These are phyloP conservation scores for Blastobotrys ciferrii DNA, from an alignment of 1,139 yeast genomes.

Conservation along the genomic window DNA sequence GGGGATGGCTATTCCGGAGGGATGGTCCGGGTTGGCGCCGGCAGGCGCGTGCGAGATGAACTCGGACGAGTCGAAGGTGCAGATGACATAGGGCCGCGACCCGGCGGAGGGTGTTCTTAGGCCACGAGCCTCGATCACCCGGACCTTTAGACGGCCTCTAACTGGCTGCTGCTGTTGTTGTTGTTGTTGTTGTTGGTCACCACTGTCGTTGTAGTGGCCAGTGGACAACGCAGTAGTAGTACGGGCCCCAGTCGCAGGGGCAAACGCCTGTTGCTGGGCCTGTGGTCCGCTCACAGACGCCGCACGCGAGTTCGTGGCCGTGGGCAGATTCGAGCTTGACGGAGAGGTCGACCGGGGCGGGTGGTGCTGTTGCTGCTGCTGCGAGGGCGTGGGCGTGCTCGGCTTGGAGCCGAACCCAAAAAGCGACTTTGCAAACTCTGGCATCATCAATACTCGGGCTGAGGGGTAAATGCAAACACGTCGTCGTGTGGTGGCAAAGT, in stretches of 20 bases:
- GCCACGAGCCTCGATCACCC: constrained; percentile 75
- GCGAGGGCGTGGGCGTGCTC: neutral
- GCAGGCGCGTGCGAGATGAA: constrained; percentile 68
- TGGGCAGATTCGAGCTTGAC: constrained; percentile 13
- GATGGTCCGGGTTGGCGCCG: constrained; percentile 26
- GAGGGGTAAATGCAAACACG: too few relatives aligned
- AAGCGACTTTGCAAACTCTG: constrained; percentile 33
- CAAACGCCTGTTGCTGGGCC: constrained; percentile 1
- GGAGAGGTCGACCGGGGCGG: constrained; percentile 10
- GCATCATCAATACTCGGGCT: too few relatives aligned
- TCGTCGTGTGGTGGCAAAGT: too few relatives aligned
- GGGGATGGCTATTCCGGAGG: constrained; percentile 41
- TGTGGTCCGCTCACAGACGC: constrained; percentile 12
- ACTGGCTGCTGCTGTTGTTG: constrained; percentile 11
- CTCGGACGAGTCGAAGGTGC: constrained; percentile 91
- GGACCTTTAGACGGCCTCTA: constrained; percentile 72
- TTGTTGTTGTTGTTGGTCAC: neutral
- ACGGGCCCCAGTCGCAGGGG: constrained; percentile 1
- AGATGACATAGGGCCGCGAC: constrained; percentile 85
- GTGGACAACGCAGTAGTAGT: constrained; percentile 16
- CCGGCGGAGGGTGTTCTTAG: constrained; percentile 44
- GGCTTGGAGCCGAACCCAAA: constrained; percentile 26
- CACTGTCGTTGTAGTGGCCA: constrained; percentile 5
- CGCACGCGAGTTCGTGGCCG: constrained; percentile 19
- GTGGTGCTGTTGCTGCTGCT: neutral